Base-by-base conservation (phyloP, 176 grass and related monocot genomes). In the Pharus latifolius region DNA sequence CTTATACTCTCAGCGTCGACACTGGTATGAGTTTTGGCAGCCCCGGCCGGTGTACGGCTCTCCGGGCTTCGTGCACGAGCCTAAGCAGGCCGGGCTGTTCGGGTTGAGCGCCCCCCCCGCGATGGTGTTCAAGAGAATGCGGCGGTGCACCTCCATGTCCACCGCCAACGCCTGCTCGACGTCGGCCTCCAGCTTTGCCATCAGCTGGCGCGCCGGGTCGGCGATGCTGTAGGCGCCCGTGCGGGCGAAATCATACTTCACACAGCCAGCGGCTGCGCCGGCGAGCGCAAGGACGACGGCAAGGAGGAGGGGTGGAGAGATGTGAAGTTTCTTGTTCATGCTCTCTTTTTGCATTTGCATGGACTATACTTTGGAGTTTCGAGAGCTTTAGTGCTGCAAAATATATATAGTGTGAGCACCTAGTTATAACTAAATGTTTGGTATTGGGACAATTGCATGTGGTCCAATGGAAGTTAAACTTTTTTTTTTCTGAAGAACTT, bases 111-210 rank as follows among this genome's bases (percentile, higher is more conserved):
- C 27, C 7, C 40, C 34, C 17, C 30, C 0, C 3, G 5, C 7
- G 2, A 15, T 7, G 35, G 22, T 3, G 31, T 4, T 4, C n/a
- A n/a, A n/a, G 23, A 84, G 81, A n/a, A 78, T 19, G 41, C 74
- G 73, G 46, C 81, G 81, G 60, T 64, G 81, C 50, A 72, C 32
- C 56, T 71, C 65, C 16, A 22, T 12, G 1, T 56, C 61, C 13
- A 67, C 4, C 2, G 25, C 26, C 3, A 67, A 15, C 74, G 55
- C 74, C 30, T 38, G 71, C 29, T 18, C 71, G 8, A 61, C 29
- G 71, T 29, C 13, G 14, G 60, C 70, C 70, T 81, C 78, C 23
- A 73, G 29, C 69, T 4, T 24, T 46, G 23, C 25, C 32, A 18
- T 53, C 66, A 63, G n/a, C 56, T 63, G 77, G 55, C 2, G 57